Evolutionary conservation across 1,284 basidiomycete genomes (phyloP), one percentile per base, ranked within the genome.

Genomic region (Tylopilus orsonianus): DNA sequence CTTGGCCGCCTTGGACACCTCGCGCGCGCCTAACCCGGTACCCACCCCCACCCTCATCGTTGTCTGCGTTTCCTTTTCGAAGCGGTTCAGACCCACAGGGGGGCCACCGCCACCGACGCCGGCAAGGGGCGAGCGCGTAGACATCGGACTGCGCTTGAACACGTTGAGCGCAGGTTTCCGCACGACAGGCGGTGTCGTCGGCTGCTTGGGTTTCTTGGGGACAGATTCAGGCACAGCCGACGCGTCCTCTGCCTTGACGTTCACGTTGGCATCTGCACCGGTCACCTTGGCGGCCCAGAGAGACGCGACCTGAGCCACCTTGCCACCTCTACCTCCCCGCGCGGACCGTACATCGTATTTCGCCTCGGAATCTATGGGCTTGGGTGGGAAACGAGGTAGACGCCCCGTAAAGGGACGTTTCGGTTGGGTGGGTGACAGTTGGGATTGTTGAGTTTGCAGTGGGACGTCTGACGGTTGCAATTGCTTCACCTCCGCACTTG

Each of bases 321-420:
- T 77, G 9, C 88, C 90, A 1, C 89, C 89, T 43, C 77, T 71
- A 2, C 90, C 90, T 3, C 90, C 88, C 20, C 88, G 78, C 9
- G 87, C 88, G 33, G 86, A 89, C 5, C 83, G 80, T 18, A 87
- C 66, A 58, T 90, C 82, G 61, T 90, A 90, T 54, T 82, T 84
- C 20, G 72, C 72, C 47, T 80, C 79, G 0, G 76, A 67, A 55
- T 79, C 76, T 16, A 49, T 56, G 8, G 62, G 54, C 2, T 65
- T 66, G 14, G 69, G 65, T 2, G 71, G 69, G 45, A 73, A 70
- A 0, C 60, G 58, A 7, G 71, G 57, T 16, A 69, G 52, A 34
- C 56, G 64, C 6, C 57, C 55, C 9, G 59, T 54, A 36, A 54
- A 49, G 33, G 56, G 52, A 29, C 19, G 51, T 0, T 13, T n/a